These are phyloP conservation scores for Apostasia shenzhenica DNA, from an alignment of 106 monocot species.

Conservation along the genomic window DNA sequence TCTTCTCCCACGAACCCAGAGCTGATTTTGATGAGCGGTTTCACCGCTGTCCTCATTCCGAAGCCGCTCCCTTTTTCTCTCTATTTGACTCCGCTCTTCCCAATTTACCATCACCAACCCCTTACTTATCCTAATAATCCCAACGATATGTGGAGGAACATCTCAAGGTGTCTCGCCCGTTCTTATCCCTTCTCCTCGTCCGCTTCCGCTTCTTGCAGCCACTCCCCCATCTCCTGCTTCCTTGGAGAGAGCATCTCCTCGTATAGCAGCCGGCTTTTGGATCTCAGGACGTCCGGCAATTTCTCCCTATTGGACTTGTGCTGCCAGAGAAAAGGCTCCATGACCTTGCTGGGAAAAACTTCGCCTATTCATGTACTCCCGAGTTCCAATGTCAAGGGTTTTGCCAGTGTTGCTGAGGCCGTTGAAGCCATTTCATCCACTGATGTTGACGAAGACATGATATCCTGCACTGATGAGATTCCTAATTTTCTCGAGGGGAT, in stretches of 20 bases:
- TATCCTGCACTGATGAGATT: not conserved
- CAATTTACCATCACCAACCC: not conserved
- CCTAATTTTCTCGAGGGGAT: not conserved
- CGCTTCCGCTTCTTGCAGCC: not conserved
- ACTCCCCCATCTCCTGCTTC: not conserved
- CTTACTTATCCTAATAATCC: not conserved
- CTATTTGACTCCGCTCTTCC: not conserved
- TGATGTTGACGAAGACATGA: conserved; percentile 1
- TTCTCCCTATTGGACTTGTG: not conserved
- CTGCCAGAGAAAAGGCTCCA: not conserved
- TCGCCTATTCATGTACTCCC: not conserved
- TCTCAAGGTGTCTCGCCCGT: not conserved
- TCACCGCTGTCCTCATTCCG: not conserved
- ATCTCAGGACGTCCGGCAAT: not conserved
- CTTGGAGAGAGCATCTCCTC: not conserved
- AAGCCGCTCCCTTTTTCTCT: not conserved
- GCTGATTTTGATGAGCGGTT: conserved; percentile 4
- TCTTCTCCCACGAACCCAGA: not conserved
- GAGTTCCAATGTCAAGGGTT: not conserved
- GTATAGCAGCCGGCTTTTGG: not conserved
- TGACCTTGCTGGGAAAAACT: not conserved
- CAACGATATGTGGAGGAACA: conserved; percentile 3
- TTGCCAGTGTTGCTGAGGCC: conserved; percentile 9
- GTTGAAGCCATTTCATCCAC: conserved; percentile 7
- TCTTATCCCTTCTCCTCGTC: not conserved